Evolutionary conservation across 345 rosid genomes (phyloP), one percentile per base, ranked within the genome.

Genomic region (Acer negundo): DNA sequence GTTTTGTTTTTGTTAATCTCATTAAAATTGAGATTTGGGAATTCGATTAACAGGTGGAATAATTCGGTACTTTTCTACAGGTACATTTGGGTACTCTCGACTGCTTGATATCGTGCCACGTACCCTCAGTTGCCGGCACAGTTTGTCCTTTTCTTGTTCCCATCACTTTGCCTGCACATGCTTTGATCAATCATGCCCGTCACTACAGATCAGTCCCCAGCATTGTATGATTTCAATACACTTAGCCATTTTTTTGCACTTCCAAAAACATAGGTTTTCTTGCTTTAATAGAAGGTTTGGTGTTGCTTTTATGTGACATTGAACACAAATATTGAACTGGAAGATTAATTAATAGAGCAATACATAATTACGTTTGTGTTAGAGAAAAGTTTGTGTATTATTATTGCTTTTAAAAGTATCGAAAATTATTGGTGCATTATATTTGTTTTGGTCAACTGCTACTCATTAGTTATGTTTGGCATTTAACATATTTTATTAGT

Each of bases 361-460:
- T 16, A 28, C 12, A 23, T 44, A 47, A n/a, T 62, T 17, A n/a
- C 6, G 10, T 71, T n/a, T 12, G 22, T 23, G 19, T 56, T 55
- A n/a, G 55, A 3, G 55, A 13, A 15, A 47, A 49, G 55, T 19
- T 49, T 3, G 55, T 49, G 55, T 19, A 59, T 58, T 35, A 38
- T 72, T 59, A 20, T 38, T 20, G 5, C 35, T 35, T 35, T 47
- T 8, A 15, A n/a, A 70, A 24, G 68, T 28, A 59, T 59, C 74
- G 3, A 19, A 24, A 69, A 49, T 77, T 24, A 62, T 77, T 40
- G 73, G 19, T 55, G 42, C 23, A 31, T 66, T 22, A 35, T 55
- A 7, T 4, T 19, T 17, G 55, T 51, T 63, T 55, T 44, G 74
- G 69, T 77, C 74, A 76, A 76, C 79, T 76, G 61, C 74, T 58